Percentiles rank a stretch among this genome's conserved stretches.
Conservation (phyloP, 192 early-diverging fungal genomes). For the Backusella luteola region DNA sequence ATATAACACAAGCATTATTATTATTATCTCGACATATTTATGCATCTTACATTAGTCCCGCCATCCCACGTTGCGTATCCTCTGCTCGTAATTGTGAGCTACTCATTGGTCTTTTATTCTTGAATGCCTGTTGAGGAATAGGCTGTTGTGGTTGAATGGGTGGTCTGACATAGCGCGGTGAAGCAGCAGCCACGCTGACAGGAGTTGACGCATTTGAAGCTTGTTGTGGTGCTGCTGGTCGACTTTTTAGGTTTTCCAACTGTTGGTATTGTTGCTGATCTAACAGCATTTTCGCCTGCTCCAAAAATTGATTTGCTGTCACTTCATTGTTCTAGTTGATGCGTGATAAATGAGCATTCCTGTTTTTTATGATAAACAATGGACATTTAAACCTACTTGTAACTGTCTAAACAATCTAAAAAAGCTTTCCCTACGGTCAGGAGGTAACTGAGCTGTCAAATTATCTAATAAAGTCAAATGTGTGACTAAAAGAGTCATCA, state of each 20-base stretch:
- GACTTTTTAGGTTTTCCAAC: conserved; percentile 41
- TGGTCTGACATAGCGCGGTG: not conserved
- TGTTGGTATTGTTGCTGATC: conserved; percentile 45
- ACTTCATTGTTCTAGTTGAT: conserved; percentile 35
- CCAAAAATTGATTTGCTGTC: conserved; percentile 42
- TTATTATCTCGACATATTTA: not conserved
- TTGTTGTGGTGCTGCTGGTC: conserved; percentile 11
- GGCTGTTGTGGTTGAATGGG: conserved; percentile 4
- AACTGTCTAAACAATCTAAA: conserved; percentile 24
- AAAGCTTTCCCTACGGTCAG: conserved; percentile 26
- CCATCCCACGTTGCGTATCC: conserved; percentile 10
- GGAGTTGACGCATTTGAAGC: not conserved
- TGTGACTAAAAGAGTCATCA: not conserved
- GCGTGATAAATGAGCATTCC: not conserved
- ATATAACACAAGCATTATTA: too few species aligned
- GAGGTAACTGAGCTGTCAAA: conserved; percentile 22
- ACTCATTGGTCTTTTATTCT: conserved; percentile 7
- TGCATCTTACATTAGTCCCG: conserved; percentile 11
- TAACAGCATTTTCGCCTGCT: conserved; percentile 33
- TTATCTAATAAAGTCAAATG: conserved; percentile 23
- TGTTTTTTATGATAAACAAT: not conserved
- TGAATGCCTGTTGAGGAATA: not conserved
- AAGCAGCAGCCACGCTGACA: not conserved
- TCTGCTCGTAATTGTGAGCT: conserved; percentile 17
- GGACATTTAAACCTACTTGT: conserved; percentile 7